Evolutionary conservation across 2,329 filamentous ascomycete genomes (phyloP).

Genomic region (Botrytis byssoidea): DNA sequence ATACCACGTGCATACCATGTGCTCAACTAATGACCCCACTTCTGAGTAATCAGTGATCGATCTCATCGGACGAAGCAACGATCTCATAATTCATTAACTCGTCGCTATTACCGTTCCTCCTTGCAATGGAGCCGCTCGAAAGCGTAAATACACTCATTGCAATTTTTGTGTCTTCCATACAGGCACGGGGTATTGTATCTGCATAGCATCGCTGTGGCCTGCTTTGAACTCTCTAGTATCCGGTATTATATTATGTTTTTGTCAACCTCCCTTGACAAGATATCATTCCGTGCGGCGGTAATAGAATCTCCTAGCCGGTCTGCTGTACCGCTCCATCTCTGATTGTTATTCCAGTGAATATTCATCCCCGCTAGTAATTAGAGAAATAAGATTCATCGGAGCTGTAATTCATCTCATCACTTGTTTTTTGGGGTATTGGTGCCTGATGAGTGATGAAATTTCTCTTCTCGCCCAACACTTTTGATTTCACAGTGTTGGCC

Average conservation of each 20-base stretch:
- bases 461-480: not conserved
- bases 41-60: not conserved
- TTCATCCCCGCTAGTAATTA: not conserved
- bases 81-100: not conserved
- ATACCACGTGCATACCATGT: not conserved
- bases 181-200: not conserved
- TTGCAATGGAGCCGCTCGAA: not conserved
- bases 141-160: not conserved
- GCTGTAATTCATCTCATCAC: not conserved
- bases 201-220: not conserved
- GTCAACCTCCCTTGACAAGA: not conserved
- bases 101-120: not conserved
- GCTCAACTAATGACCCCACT: not conserved
- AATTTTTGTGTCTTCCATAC: not conserved
- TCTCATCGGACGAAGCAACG: not conserved
- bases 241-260: not conserved
- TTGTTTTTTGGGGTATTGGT: not conserved
- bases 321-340: not conserved
- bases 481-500: not conserved
- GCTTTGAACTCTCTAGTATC: not conserved
- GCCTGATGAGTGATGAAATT: not conserved
- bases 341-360: not conserved
- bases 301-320: not conserved
- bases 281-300: not conserved
- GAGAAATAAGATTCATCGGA: not conserved